A percentile compares a stretch with the other conserved stretches of the same genome.
phyloP scores from a whole-genome alignment of 345 rosid genomes.

The Clausena lansium region DNA sequence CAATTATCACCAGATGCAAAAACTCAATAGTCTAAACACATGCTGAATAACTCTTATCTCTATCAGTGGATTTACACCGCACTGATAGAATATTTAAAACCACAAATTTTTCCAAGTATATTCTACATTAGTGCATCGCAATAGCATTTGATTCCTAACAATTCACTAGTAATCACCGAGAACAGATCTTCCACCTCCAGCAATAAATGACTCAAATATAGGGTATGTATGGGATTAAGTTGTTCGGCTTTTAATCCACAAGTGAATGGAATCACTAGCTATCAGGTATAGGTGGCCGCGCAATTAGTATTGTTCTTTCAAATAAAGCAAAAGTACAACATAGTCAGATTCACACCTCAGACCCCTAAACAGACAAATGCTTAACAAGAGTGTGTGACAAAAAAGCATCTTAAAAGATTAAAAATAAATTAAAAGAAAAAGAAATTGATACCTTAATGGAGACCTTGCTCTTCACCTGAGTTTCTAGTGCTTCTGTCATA shows the following conservation, averaged over 20 bases:
- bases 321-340: neutral
- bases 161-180: constrained; percentile 1
- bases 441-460: constrained; percentile 56
- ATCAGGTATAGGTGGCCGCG: neutral
- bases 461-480: constrained; percentile 93
- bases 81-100: neutral
- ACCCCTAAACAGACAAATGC: neutral
- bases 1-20: neutral
- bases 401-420: neutral
- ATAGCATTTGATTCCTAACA: neutral
- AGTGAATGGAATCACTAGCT: neutral
- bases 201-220: neutral
- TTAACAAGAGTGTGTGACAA: too few species aligned
- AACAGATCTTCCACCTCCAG: neutral
- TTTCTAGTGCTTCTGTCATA: constrained; percentile 94
- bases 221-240: neutral
- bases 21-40: neutral
- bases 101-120: neutral
- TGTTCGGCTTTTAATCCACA: neutral
- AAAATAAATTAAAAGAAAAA: neutral
- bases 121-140: neutral
- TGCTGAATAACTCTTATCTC: neutral
- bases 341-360: neutral
- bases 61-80: neutral
- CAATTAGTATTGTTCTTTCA: neutral